Conservation (phyloP, 345 rosid species). For the Lepidium didymum region DNA sequence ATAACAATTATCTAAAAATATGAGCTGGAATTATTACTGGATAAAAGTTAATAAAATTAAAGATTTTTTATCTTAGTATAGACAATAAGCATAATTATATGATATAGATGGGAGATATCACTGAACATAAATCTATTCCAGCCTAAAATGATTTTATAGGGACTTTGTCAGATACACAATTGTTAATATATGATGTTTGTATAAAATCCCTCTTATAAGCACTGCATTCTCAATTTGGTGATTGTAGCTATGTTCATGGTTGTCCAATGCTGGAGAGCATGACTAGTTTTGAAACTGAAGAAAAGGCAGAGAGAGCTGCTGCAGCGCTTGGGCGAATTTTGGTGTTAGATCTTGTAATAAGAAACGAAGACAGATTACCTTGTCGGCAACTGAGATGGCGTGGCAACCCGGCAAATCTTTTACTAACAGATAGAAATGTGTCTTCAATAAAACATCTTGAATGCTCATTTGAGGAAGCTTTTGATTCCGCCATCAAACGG, state of each 20-base stretch:
- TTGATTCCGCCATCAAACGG: conserved; percentile 69
- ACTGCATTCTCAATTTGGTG: conserved; percentile 1
- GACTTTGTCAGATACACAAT: not conserved
- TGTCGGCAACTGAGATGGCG: conserved; percentile 97
- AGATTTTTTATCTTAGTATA: not conserved
- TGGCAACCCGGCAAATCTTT: conserved; percentile 88
- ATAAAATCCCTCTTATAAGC: not conserved
- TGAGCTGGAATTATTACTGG: conserved; percentile 11
- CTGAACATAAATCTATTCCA: not conserved
- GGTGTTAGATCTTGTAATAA: conserved; percentile 85
- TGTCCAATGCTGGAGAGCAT: conserved; percentile 82
- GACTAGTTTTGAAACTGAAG: conserved; percentile 60
- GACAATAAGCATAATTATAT: not conserved
- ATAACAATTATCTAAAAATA: not conserved
- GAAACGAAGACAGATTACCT: conserved; percentile 96
- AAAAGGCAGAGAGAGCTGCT: conserved; percentile 72
- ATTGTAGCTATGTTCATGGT: conserved; percentile 91
- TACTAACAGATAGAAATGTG: conserved; percentile 61
- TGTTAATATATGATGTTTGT: conserved; percentile 3
- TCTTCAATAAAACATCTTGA: conserved; percentile 35
- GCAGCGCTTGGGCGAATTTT: conserved; percentile 84
- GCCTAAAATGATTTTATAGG: conserved; percentile 8
- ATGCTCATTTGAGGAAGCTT: conserved; percentile 54
- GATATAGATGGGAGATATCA: not conserved
- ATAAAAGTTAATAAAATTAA: not conserved